Percentiles rank a stretch among this genome's conserved stretches.
Conservation (phyloP, 495 filamentous ascomycete species). For the Collariella sp. region DNA sequence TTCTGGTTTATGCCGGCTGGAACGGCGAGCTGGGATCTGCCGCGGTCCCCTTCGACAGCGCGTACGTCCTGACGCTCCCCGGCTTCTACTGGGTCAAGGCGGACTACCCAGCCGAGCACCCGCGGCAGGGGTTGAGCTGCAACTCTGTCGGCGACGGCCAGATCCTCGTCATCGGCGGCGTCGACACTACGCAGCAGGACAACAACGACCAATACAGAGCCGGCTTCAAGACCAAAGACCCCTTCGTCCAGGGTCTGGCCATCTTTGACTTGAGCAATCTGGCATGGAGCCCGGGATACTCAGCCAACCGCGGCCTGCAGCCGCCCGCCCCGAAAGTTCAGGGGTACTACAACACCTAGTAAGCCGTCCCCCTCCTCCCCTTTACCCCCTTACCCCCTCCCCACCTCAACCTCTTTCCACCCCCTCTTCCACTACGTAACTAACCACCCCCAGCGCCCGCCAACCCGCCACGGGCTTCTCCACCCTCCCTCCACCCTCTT, state of each 20-base stretch:
- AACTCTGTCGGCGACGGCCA: slow-evolving; percentile 18
- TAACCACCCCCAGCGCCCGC: background rate
- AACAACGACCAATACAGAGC: slow-evolving; percentile 3
- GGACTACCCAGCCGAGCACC: slow-evolving; percentile 12
- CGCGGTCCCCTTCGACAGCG: slow-evolving; percentile 16
- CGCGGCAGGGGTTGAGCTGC: slow-evolving; percentile 18
- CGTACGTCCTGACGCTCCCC: slow-evolving; percentile 21
- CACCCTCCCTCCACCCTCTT: background rate
- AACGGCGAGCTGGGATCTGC: slow-evolving; percentile 9
- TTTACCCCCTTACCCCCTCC: background rate
- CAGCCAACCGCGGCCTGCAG: slow-evolving; percentile 3
- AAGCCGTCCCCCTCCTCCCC: background rate
- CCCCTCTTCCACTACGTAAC: background rate
- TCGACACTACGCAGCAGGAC: slow-evolving; percentile 14
- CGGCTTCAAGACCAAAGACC: slow-evolving; percentile 16
- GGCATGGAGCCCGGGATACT: slow-evolving; percentile 6
- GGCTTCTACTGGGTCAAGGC: slow-evolving; percentile 22
- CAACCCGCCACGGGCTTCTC: background rate
- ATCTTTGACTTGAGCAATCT: slow-evolving; percentile 17
- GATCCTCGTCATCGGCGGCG: slow-evolving; percentile 20
- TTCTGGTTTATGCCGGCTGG: slow-evolving; percentile 24
- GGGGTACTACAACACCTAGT: slow-evolving; percentile 17
- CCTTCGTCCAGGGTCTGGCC: slow-evolving; percentile 15
- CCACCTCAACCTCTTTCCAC: background rate
- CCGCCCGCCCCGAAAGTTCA: slow-evolving; percentile 5